Conservation (phyloP, 78 protist species). For the Pigoraptor vietnamica region DNA sequence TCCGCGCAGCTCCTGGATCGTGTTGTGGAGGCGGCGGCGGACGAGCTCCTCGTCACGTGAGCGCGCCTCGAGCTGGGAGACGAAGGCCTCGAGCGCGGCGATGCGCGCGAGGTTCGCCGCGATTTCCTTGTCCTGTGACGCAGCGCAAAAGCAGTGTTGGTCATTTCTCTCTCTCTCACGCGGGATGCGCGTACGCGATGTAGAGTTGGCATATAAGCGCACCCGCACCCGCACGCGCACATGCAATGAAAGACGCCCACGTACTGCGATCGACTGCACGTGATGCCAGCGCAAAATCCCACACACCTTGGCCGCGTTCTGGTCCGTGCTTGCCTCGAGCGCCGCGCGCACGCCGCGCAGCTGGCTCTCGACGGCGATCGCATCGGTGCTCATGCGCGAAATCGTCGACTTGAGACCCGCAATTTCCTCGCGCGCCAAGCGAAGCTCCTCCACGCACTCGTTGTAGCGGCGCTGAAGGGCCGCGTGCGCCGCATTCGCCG, state of each 20-base stretch:
- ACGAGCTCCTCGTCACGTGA: neutral
- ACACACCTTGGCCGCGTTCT: neutral
- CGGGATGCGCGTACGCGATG: neutral
- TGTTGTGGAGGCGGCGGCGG: constrained; percentile 28
- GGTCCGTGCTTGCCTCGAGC: neutral
- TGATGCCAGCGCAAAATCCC: neutral
- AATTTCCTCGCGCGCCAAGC: neutral
- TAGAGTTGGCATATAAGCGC: neutral
- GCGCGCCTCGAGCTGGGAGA: neutral
- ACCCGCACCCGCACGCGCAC: too few species aligned
- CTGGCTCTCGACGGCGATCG: neutral
- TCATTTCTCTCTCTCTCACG: too few species aligned
- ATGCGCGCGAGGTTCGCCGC: neutral
- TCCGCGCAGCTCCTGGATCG: constrained; percentile 68
- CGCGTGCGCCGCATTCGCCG: neutral
- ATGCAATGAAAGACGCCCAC: too few species aligned
- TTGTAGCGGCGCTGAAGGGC: neutral
- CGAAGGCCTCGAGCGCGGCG: neutral
- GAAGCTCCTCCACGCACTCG: neutral
- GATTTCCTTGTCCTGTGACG: neutral
- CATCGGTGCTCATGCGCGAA: neutral
- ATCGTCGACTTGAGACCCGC: neutral
- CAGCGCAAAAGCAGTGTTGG: too few species aligned
- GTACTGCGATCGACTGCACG: too few species aligned
- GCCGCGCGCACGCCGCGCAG: neutral